Evolutionary conservation across 768 basidiomycete genomes (phyloP).

Genomic region (Hysterangium stoloniferum): DNA sequence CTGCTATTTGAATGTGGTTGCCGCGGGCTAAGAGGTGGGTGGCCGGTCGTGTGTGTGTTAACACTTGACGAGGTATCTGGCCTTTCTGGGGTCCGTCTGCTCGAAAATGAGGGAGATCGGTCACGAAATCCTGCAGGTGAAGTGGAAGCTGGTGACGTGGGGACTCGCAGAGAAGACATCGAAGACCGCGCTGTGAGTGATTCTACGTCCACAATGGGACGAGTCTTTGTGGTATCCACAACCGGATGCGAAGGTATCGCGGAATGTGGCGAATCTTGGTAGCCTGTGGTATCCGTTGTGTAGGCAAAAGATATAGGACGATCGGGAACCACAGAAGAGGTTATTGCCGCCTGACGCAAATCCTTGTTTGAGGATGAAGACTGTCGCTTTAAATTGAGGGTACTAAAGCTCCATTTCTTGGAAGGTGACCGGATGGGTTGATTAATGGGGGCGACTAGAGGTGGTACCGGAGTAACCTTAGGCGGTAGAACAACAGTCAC

Average conservation of each 20-base stretch:
- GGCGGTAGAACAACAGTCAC: too few relatives aligned
- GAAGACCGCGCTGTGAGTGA: conserved; percentile 6
- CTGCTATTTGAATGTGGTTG: background rate
- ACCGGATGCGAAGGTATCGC: background rate
- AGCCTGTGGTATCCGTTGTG: conserved; percentile 1
- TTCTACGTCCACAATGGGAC: background rate
- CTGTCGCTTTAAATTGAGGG: conserved; percentile 61
- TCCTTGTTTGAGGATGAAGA: conserved; percentile 7
- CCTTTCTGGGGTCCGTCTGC: conserved; percentile 44
- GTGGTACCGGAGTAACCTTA: conserved; percentile 22
- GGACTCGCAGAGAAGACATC: conserved; percentile 9
- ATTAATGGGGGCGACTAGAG: conserved; percentile 30
- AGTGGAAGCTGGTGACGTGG: conserved; percentile 5
- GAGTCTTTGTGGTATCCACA: background rate
- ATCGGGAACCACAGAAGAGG: background rate
- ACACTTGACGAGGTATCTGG: conserved; percentile 72
- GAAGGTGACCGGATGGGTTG: conserved; percentile 66
- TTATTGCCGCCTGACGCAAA: background rate
- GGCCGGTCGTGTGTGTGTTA: conserved; percentile 53
- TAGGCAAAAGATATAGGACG: conserved; percentile 10
- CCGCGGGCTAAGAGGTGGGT: conserved; percentile 59
- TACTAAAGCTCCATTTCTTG: conserved; percentile 95
- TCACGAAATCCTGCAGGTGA: conserved; percentile 6
- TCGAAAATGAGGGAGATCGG: conserved; percentile 22
- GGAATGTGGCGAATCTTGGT: conserved; percentile 1